Evolutionary conservation across 2,329 filamentous ascomycete genomes (phyloP), one percentile per base, ranked within the genome.

Genomic region (Colletotrichum trifolii): DNA sequence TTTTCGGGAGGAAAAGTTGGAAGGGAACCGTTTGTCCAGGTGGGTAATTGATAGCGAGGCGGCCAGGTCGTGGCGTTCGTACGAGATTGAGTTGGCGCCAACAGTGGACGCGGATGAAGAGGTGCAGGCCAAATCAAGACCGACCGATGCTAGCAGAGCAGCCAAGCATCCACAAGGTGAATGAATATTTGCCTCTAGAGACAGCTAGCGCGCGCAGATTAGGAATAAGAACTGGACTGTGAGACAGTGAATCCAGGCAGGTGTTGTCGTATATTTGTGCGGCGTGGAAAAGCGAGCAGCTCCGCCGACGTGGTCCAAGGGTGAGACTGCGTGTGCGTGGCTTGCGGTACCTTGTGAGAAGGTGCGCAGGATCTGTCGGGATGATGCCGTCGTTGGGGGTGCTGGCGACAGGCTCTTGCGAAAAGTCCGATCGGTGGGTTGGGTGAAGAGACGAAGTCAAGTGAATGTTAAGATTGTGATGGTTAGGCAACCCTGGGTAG

Each of bases 71-170:
- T 65, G 62, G 62, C 58, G 58, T 62, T 42, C 3, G 62, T 47
- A 12, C 40, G 42, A 65, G 46, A 62, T 65, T 53, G 25, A 62
- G 62, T 56, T 56, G 62, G 58, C 52, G 58, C 62, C 58, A 48
- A 53, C 52, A 15, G 59, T 52, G 62, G 52, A 47, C 47, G 46
- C 39, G 12, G 55, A 17, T 40, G 39, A 46, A 55, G 52, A 54
- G 46, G 62, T 62, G 47, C 52, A 57, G 59, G 52, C 56, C 40
- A 53, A 65, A 62, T 43, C 58, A 52, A 56, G 42, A 46, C 42
- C 50, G 50, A 52, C 52, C 38, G n/a, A 62, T 52, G 53, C 52
- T 56, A 61, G 62, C 40, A 62, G 13, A 42, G 52, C 52, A 53
- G 62, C 62, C 62, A 56, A 65, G 58, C 52, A 65, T 11, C 33